phyloP scores from a whole-genome alignment of 2,329 filamentous ascomycete genomes.

The Aspergillus ustus region DNA sequence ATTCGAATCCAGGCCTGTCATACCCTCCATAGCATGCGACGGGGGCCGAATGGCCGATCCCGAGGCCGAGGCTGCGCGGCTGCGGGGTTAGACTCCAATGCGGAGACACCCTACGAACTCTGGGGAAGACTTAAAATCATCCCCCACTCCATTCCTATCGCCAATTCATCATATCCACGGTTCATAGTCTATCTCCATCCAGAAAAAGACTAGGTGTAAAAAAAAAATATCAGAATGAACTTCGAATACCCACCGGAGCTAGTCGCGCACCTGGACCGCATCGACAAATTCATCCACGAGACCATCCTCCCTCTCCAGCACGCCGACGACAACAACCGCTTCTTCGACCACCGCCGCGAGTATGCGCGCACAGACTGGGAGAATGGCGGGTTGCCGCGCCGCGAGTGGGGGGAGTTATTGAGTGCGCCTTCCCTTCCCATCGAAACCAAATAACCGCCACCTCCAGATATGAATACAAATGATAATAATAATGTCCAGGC shows the following conservation, averaged over 20 bases:
- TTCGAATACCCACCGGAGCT: slow-evolving; percentile 61
- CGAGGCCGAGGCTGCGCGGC: slow-evolving; percentile 11
- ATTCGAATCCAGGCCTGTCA: not conserved
- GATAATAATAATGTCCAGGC: slow-evolving; percentile 15
- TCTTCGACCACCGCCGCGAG: slow-evolving; percentile 69
- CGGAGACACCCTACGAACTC: not conserved
- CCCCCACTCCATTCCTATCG: not conserved
- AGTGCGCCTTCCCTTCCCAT: not conserved
- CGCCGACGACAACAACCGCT: slow-evolving; percentile 63
- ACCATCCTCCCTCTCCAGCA: slow-evolving; percentile 52
- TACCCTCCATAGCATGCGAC: not conserved
- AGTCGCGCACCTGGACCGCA: slow-evolving; percentile 50
- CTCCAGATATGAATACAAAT: too few species aligned
- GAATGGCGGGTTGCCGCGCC: slow-evolving; percentile 58
- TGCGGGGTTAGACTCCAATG: slow-evolving; percentile 11
- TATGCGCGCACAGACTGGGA: slow-evolving; percentile 66
- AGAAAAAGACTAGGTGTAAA: not conserved
- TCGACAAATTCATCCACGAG: slow-evolving; percentile 62
- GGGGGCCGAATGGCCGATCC: slow-evolving; percentile 8
- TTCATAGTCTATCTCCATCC: not conserved
- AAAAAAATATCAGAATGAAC: slow-evolving; percentile 47
- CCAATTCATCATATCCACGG: not conserved
- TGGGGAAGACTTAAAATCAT: not conserved
- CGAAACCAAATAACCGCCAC: not conserved
- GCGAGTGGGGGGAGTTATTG: slow-evolving; percentile 62